Evolutionary conservation across 441 rosid species (phyloP).

Genomic region (Dalechampia spathulata): DNA sequence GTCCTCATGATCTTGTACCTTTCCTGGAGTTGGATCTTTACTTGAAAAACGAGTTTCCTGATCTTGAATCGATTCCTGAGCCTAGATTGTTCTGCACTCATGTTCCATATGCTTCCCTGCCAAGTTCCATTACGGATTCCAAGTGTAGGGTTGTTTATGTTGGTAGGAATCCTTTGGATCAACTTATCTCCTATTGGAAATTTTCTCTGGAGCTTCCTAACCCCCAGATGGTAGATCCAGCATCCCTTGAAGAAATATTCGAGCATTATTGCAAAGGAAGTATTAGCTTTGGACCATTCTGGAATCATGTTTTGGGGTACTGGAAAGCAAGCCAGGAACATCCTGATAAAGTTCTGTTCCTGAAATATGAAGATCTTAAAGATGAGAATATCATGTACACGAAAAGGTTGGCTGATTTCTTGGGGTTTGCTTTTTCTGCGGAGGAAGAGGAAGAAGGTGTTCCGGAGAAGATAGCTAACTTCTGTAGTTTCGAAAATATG

Average conservation of each 20-base stretch:
- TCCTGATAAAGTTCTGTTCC: conserved; percentile 11
- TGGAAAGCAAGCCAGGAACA: background rate
- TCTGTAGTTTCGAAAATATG: conserved; percentile 14
- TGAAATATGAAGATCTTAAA: conserved; percentile 18
- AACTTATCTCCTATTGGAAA: conserved; percentile 9
- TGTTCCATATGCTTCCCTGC: conserved; percentile 1
- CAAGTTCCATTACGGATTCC: background rate
- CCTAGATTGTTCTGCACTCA: conserved; percentile 11
- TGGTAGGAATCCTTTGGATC: conserved; percentile 26
- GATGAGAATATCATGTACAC: background rate
- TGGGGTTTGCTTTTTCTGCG: conserved; percentile 6
- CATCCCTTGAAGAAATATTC: conserved; percentile 12
- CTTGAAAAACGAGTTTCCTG: background rate
- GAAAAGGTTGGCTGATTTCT: conserved; percentile 17
- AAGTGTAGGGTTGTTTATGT: conserved; percentile 18
- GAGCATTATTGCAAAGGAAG: conserved; percentile 22
- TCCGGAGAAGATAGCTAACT: background rate
- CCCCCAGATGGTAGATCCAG: background rate
- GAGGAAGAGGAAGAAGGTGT: conserved; percentile 13
- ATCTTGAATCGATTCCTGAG: background rate
- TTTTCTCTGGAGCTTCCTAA: background rate
- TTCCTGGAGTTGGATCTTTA: background rate
- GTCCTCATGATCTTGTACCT: conserved; percentile 3
- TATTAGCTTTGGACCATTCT: conserved; percentile 8
- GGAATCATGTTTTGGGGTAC: background rate